phyloP scores from a whole-genome alignment of 306 rosid species.

The Malus sylvestris region DNA sequence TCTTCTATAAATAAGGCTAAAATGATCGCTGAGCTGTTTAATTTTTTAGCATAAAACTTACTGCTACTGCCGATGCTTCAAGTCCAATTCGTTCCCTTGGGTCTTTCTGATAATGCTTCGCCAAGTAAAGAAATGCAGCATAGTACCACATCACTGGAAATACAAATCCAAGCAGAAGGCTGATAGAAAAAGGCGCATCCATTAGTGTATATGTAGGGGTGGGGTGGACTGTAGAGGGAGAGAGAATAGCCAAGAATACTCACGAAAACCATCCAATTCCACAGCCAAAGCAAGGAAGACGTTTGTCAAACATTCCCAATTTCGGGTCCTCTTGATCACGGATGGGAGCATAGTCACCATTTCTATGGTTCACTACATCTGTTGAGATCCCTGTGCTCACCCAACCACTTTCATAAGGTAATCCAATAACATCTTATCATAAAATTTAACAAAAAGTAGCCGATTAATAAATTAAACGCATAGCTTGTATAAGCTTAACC shows the following conservation, averaged over 20 bases:
- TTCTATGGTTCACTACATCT: constrained; percentile 35
- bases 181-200: constrained; percentile 25
- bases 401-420: constrained; percentile 24
- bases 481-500: neutral
- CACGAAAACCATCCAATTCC: constrained; percentile 98
- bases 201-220: constrained; percentile 7
- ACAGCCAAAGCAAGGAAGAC: constrained; percentile 86
- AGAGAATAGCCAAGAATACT: constrained; percentile 27
- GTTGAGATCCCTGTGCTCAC: constrained; percentile 30
- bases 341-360: constrained; percentile 50
- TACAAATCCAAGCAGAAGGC: constrained; percentile 73
- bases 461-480: neutral
- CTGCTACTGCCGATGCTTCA: constrained; percentile 96
- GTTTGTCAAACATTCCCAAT: constrained; percentile 63
- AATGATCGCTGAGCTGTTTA: neutral
- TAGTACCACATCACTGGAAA: constrained; percentile 82
- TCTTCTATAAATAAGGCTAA: no score
- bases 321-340: constrained; percentile 62
- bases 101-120: constrained; percentile 65
- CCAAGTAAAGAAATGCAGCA: constrained; percentile 78
- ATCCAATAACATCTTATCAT: neutral
- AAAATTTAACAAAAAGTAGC: neutral
- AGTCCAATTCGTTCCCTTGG: constrained; percentile 94
- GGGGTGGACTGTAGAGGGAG: neutral
- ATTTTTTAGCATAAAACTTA: constrained; percentile 26